Evolutionary conservation across 192 early-diverging fungal genomes (phyloP), one percentile per base, ranked within the genome.

Genomic region (Gonapodya prolifera): DNA sequence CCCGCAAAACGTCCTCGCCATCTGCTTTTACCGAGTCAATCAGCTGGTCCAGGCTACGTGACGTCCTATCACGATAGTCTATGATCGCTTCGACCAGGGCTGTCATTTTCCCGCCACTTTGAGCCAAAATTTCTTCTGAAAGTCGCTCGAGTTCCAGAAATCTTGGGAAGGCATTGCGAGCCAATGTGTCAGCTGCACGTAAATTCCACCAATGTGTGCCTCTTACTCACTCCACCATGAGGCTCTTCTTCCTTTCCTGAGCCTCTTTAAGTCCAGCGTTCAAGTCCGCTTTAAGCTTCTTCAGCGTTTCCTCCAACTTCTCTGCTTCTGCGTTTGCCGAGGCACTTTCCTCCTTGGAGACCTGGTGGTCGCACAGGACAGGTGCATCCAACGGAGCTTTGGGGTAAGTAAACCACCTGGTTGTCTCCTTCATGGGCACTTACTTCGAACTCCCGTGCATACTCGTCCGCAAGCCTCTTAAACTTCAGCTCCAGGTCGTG

Each of bases 381-480:
- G 8, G n/a, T n/a, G n/a, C n/a, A n/a, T n/a, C n/a, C n/a, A n/a
- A n/a, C n/a, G n/a, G n/a, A n/a, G n/a, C n/a, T n/a, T n/a, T n/a
- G n/a, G n/a, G n/a, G n/a, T n/a, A n/a, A n/a, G n/a, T n/a, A n/a
- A n/a, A n/a, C n/a, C n/a, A n/a, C n/a, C n/a, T n/a, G n/a, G n/a
- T n/a, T n/a, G n/a, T n/a, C n/a, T n/a, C n/a, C n/a, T n/a, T n/a
- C n/a, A n/a, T n/a, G n/a, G n/a, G n/a, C n/a, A 74, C 78, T 2
- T 76, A 87, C 85, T 75, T 89, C 84, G 75, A 85, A 85, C 35
- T 89, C 85, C 69, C 86, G 79, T 30, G 70, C 71, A 73, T 82
- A 86, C 36, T 78, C 82, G 0, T 83, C 78, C 30, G 79, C 82
- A 75, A 86, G 75, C 35, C 79, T 35, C 45, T 75, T 32, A 2